Evolutionary conservation across 1,284 basidiomycete species (phyloP), one percentile per base, ranked within the genome.

Genomic region (Moniliella sp.): DNA sequence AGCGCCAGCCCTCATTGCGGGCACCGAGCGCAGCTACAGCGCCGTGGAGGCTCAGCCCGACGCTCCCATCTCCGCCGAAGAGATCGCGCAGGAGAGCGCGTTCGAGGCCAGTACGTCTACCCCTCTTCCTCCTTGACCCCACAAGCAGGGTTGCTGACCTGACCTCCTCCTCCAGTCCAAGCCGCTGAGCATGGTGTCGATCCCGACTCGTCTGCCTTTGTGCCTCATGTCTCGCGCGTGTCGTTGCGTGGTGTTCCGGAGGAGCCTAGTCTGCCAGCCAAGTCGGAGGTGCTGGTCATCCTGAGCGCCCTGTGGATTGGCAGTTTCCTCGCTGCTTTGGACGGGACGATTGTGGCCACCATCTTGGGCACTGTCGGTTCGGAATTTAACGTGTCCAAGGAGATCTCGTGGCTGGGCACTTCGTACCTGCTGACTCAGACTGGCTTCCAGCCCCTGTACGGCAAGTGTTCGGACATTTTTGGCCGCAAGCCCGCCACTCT

Each of bases 231-330:
- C 21, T 7, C n/a, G 7, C 8, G 7, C 21, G n/a, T 23, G 7
- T 7, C n/a, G 21, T 7, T 23, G 21, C 7, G 21, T 23, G 8
- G 21, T 7, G 21, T 23, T n/a, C 21, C 19, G 7, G 15, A 18
- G 23, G 11, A 11, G 18, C 31, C 19, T 23, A 16, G 23, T 18
- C 12, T 16, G 26, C 15, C 18, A 32, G 15, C 8, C 19, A n/a
- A n/a, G n/a, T n/a, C n/a, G n/a, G n/a, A n/a, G n/a, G 38, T 54
- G 26, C 43, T 53, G 33, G 34, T 56, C 29, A 48, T 56, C 39
- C 47, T 56, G 49, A 40, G 50, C 15, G 48, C 55, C 28, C 51
- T 57, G 50, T 57, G 55, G 55, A 52, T 57, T 33, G 55, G 55
- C 18, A 47, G 42, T 4, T 53, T 54, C 35, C 34, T 56, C 17